Evolutionary conservation across 768 basidiomycete genomes (phyloP).

Genomic region (Boletus bicolor): DNA sequence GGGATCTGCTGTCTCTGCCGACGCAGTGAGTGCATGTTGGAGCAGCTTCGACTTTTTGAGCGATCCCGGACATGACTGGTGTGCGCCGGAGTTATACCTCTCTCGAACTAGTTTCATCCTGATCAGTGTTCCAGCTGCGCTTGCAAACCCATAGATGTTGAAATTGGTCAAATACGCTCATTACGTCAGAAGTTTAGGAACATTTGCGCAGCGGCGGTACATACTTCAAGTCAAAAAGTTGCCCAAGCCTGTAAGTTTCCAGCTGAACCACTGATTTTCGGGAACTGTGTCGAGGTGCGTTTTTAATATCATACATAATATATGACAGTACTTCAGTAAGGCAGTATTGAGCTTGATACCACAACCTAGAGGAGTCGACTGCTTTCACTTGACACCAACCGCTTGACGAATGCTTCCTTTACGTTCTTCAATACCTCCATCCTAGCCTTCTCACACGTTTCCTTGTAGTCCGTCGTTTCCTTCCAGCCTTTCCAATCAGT

Average conservation of each 20-base stretch:
- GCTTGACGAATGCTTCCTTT: conserved; percentile 9
- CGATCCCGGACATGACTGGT: conserved; percentile 57
- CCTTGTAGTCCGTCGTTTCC: conserved; percentile 22
- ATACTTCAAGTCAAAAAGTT: too few relatives aligned
- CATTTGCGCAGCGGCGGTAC: too few relatives aligned
- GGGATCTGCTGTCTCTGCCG: conserved; percentile 39
- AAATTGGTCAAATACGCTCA: too few relatives aligned
- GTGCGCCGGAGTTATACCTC: conserved; percentile 64
- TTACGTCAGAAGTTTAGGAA: too few relatives aligned
- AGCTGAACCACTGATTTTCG: not conserved
- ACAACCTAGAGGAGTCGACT: not conserved
- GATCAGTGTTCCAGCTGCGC: not conserved
- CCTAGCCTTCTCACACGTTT: conserved; percentile 13
- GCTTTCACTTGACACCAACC: not conserved
- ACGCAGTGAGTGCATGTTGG: conserved; percentile 25
- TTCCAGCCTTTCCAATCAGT: conserved; percentile 43
- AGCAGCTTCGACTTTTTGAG: conserved; percentile 60
- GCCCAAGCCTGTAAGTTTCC: too few relatives aligned
- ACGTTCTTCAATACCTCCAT: conserved; percentile 4
- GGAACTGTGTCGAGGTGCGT: not conserved
- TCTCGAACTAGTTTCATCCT: conserved; percentile 27
- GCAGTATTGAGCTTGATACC: not conserved
- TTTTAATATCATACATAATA: not conserved
- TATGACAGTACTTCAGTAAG: not conserved
- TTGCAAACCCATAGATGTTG: too few relatives aligned